These are phyloP conservation scores for Mycena chlorophos DNA, from an alignment of 768 basidiomycete species.

Conservation along the genomic window DNA sequence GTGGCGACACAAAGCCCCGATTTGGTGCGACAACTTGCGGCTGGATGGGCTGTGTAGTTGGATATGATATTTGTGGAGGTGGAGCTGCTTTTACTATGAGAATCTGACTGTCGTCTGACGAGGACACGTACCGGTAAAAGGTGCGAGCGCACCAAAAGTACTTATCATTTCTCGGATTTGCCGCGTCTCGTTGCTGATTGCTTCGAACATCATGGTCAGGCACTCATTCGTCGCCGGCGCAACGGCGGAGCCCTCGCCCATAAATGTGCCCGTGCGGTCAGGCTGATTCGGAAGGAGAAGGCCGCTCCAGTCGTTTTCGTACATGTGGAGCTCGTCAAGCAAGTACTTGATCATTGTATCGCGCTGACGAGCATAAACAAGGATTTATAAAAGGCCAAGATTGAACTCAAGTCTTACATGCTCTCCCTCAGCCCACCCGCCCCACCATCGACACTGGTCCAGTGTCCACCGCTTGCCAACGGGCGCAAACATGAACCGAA, in stretches of 20 bases:
- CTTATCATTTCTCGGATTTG: not conserved
- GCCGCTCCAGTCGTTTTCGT: slow-evolving; percentile 9
- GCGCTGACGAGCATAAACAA: not conserved
- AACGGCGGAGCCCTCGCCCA: slow-evolving; percentile 1
- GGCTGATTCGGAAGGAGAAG: not conserved
- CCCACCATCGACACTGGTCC: slow-evolving; percentile 23
- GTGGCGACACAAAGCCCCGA: too few relatives aligned
- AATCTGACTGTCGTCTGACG: too few relatives aligned
- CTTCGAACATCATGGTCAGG: not conserved
- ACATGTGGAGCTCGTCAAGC: slow-evolving; percentile 22
- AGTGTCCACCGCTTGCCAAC: slow-evolving; percentile 22
- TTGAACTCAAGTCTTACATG: slow-evolving; percentile 4
- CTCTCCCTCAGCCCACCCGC: slow-evolving; percentile 22
- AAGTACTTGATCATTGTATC: slow-evolving; percentile 26
- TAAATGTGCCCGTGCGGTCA: not conserved
- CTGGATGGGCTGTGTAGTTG: too few relatives aligned
- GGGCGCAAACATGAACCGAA: slow-evolving; percentile 26
- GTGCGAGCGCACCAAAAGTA: not conserved
- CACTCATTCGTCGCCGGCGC: not conserved
- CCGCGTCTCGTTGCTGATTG: not conserved
- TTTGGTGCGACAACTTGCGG: too few relatives aligned
- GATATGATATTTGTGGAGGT: too few relatives aligned
- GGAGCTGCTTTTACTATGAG: too few relatives aligned
- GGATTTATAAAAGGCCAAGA: not conserved
- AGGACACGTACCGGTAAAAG: not conserved